A percentile compares a stretch with the other conserved stretches of the same genome.
phyloP scores from a whole-genome alignment of 495 filamentous ascomycete genomes.

The Stereocaulon alpinum region DNA sequence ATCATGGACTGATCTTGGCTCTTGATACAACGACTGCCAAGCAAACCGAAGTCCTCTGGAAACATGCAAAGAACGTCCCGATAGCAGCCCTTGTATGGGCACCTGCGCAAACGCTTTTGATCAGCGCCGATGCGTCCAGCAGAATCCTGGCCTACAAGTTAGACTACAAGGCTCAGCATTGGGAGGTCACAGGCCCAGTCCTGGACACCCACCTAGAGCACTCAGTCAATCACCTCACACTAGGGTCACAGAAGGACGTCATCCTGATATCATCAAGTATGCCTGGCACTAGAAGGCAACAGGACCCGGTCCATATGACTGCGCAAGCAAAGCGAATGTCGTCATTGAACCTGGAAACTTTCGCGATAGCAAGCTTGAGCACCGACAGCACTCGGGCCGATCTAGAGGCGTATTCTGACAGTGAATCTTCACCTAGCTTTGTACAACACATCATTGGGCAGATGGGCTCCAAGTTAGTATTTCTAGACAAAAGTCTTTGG shows the following conservation, averaged over 20 bases:
- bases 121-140: conserved; percentile 20
- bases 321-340: neutral
- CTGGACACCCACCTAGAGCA: neutral
- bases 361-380: neutral
- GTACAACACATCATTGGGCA: neutral
- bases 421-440: neutral
- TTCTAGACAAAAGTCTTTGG: neutral
- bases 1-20: conserved; percentile 21
- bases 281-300: neutral
- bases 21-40: conserved; percentile 17
- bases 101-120: conserved; percentile 4
- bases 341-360: neutral
- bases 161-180: neutral
- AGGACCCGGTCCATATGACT: neutral
- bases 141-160: conserved; percentile 14
- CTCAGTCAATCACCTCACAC: neutral
- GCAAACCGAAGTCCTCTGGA: conserved; percentile 15
- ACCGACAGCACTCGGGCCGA: neutral
- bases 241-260: neutral
- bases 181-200: neutral
- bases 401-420: neutral
- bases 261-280: neutral
- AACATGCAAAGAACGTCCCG: conserved; percentile 6
- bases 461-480: neutral
- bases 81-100: conserved; percentile 5